Percentiles rank a stretch among this genome's conserved stretches.
Conservation (phyloP, 306 rosid genomes). For the Vigna trinervia region DNA sequence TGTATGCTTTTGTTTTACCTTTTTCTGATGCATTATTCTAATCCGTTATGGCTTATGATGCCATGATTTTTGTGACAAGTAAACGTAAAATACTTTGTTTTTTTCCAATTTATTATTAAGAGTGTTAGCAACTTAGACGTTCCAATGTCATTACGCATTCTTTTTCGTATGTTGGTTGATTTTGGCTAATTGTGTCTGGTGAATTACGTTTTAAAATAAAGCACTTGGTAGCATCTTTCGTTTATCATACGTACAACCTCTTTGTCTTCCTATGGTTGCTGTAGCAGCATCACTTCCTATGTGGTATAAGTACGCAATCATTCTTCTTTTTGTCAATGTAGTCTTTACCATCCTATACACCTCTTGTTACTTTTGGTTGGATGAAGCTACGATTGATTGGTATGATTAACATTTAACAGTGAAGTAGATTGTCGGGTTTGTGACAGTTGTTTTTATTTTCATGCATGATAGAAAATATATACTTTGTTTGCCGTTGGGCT, state of each 20-base stretch:
- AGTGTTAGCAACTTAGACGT: no score
- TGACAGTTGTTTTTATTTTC: background rate
- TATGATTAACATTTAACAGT: background rate
- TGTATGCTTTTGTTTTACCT: background rate
- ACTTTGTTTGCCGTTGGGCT: background rate
- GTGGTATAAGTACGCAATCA: background rate
- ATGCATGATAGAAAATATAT: background rate
- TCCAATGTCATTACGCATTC: background rate
- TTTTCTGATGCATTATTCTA: background rate
- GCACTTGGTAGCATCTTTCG: background rate
- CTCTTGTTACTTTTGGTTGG: background rate
- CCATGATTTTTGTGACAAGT: background rate
- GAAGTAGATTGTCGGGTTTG: background rate
- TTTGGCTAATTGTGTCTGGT: background rate
- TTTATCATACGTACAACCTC: background rate
- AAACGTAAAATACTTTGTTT: background rate
- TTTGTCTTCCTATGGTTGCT: background rate
- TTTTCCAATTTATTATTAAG: background rate
- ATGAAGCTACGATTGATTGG: background rate
- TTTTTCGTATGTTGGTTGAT: background rate
- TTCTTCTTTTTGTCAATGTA: background rate
- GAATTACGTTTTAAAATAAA: background rate
- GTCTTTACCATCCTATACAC: background rate
- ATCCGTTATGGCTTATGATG: background rate
- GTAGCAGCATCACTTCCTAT: background rate